Conservation (phyloP, 139 green algal species). For the Chlorella sorokiniana region DNA sequence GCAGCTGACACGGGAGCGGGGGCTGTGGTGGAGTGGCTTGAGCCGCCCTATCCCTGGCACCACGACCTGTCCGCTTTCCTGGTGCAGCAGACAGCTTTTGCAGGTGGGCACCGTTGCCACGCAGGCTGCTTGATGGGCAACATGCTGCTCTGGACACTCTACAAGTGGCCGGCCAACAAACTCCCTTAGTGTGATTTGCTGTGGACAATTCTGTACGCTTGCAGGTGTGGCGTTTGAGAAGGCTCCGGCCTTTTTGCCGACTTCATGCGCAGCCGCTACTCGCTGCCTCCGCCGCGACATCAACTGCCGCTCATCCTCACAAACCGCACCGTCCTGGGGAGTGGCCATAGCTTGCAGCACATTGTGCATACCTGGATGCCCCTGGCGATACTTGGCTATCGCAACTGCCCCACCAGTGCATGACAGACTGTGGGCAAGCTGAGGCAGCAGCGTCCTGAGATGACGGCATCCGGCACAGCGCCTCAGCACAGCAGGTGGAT, state of each 20-base stretch:
- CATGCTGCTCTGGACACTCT: too few species aligned
- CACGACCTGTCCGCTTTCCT: slow-evolving; percentile 18
- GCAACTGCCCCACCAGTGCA: not conserved
- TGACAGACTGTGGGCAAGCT: not conserved
- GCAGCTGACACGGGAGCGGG: not conserved
- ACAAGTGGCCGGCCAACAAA: too few species aligned
- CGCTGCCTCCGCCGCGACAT: not conserved
- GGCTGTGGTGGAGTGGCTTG: slow-evolving; percentile 4
- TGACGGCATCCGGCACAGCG: not conserved
- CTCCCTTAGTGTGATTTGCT: not conserved
- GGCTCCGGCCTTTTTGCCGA: slow-evolving; percentile 25
- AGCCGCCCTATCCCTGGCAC: slow-evolving; percentile 25
- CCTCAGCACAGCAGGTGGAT: not conserved
- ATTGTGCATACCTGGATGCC: slow-evolving; percentile 15
- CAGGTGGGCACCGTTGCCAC: slow-evolving; percentile 5
- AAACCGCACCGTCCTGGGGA: slow-evolving; percentile 12
- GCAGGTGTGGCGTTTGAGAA: slow-evolving; percentile 31
- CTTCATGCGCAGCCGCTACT: not conserved
- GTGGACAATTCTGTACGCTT: not conserved
- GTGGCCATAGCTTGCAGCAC: slow-evolving; percentile 15
- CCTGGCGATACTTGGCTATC: slow-evolving; percentile 14
- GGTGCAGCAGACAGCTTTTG: slow-evolving; percentile 29
- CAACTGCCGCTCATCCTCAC: slow-evolving; percentile 8
- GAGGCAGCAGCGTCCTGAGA: not conserved
- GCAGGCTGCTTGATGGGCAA: too few species aligned